Conservation (phyloP, 148 eudicot genomes). For the Fagopyrum tataricum region DNA sequence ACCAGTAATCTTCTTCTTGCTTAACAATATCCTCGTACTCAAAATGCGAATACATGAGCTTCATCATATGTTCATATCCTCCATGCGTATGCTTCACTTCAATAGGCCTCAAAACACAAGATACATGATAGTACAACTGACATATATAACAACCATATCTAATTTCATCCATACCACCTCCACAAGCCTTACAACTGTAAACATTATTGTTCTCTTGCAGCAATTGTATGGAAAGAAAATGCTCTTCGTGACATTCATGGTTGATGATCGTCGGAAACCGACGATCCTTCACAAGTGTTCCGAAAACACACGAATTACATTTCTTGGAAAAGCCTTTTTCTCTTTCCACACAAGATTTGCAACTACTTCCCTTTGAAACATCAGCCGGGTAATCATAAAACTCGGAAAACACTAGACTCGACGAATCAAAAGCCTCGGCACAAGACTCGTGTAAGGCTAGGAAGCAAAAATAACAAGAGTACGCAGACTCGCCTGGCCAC, state of each 20-base stretch:
- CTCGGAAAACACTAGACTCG: not conserved
- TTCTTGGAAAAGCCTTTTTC: not conserved
- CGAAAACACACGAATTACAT: not conserved
- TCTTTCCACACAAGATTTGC: not conserved
- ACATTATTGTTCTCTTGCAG: not conserved
- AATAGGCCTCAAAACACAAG: not conserved
- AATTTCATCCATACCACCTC: not conserved
- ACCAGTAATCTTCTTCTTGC: not conserved
- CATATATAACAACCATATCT: not conserved
- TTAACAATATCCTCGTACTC: not conserved
- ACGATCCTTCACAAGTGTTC: not conserved
- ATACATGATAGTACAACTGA: not conserved
- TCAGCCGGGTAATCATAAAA: not conserved
- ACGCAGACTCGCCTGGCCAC: not conserved
- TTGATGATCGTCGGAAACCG: not conserved
- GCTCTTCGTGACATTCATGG: not conserved
- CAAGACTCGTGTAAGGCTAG: not conserved
- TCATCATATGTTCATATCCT: not conserved
- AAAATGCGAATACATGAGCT: not conserved
- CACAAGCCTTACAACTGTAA: not conserved
- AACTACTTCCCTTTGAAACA: not conserved
- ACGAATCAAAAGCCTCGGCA: not conserved
- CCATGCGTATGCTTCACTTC: constrained; percentile 1
- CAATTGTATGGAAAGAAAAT: not conserved
- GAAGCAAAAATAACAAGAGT: not conserved